Evolutionary conservation across 148 eudicot species (phyloP).

Genomic region (Gaultheria prostrata): DNA sequence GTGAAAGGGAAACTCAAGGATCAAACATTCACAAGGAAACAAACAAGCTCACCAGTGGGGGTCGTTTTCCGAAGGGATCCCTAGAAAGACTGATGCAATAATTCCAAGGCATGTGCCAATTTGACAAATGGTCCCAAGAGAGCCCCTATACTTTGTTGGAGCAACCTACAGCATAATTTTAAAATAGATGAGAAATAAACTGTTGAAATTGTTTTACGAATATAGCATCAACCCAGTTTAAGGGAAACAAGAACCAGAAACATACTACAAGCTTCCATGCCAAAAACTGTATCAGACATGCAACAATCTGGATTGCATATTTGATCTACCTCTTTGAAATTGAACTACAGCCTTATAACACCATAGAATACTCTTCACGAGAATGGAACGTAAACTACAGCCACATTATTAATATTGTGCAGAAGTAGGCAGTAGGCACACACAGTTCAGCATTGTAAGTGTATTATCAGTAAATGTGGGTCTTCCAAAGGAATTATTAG

Average conservation of each 20-base stretch:
- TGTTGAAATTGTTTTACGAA: not conserved
- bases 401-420: not conserved
- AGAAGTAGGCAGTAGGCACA: too few relatives aligned
- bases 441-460: not conserved
- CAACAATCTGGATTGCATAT: constrained; percentile 7
- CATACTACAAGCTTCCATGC: not conserved
- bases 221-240: not conserved
- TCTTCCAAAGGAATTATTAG: not conserved
- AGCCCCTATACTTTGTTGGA: constrained; percentile 81
- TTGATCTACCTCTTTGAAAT: not conserved
- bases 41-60: constrained; percentile 58
- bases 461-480: not conserved
- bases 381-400: constrained; percentile 5
- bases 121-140: constrained; percentile 73
- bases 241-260: not conserved
- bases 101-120: constrained; percentile 87
- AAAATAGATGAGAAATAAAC: not conserved
- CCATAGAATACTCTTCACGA: not conserved
- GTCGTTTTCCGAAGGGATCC: constrained; percentile 59
- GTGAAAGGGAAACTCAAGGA: not conserved
- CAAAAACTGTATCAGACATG: not conserved
- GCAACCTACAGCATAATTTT: constrained; percentile 48
- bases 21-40: not conserved
- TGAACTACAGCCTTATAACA: not conserved
- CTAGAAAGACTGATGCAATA: constrained; percentile 63